These are phyloP conservation scores for Thermochaetoides thermophila DNA, from an alignment of 495 filamentous ascomycete species.

Conservation along the genomic window DNA sequence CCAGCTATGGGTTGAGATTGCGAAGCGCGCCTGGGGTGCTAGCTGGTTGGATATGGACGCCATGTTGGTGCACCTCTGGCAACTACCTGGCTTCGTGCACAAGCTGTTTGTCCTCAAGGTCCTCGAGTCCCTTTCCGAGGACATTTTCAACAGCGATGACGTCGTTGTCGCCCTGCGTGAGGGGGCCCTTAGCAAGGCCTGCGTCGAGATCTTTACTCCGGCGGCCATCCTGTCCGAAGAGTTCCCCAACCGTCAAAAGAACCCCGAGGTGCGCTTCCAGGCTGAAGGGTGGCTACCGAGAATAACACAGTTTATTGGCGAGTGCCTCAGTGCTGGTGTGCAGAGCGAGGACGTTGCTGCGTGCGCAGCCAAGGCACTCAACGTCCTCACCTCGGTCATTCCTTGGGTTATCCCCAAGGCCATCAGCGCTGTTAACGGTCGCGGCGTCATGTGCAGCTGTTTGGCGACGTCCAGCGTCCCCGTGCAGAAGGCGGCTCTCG, in stretches of 20 bases:
- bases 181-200: slow-evolving; percentile 66
- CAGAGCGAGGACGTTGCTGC: slow-evolving; percentile 47
- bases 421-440: slow-evolving; percentile 50
- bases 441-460: slow-evolving; percentile 57
- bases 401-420: slow-evolving; percentile 77
- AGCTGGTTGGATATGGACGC: slow-evolving; percentile 94
- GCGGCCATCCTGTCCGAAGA: slow-evolving; percentile 54
- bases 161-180: slow-evolving; percentile 67
- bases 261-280: slow-evolving; percentile 51
- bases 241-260: slow-evolving; percentile 49
- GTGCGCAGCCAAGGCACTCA: slow-evolving; percentile 59
- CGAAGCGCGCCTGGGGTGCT: slow-evolving; percentile 79
- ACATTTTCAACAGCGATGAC: slow-evolving; percentile 85
- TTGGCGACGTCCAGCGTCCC: slow-evolving; percentile 58
- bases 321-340: slow-evolving; percentile 51
- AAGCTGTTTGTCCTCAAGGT: slow-evolving; percentile 70
- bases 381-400: slow-evolving; percentile 58
- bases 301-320: slow-evolving; percentile 55
- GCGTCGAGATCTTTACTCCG: slow-evolving; percentile 87
- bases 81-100: slow-evolving; percentile 50
- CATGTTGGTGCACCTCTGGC: slow-evolving; percentile 69
- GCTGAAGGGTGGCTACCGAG: slow-evolving; percentile 77
- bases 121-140: slow-evolving; percentile 87
- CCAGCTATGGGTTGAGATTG: slow-evolving; percentile 88
- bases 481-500: slow-evolving; percentile 60